phyloP scores from a whole-genome alignment of 805 yeast genomes.

The Phaffomyces antillensis region DNA sequence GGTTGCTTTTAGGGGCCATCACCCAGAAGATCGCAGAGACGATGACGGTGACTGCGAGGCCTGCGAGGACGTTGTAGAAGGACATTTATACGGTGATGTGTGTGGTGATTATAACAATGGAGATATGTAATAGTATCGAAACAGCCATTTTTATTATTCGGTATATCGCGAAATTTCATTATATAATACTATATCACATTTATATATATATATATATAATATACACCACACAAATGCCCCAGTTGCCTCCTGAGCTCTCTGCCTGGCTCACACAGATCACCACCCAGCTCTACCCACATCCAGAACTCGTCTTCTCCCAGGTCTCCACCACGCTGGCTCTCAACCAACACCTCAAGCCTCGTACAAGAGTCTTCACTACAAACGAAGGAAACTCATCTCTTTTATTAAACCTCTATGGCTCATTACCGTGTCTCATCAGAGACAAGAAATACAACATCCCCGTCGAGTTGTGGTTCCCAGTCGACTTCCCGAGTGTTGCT shows the following conservation, averaged over 20 bases:
- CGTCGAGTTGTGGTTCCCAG: constrained; percentile 71
- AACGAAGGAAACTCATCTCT: constrained; percentile 53
- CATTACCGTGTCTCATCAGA: constrained; percentile 30
- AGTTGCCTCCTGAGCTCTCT: too few relatives aligned
- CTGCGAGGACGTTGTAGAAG: constrained; percentile 48
- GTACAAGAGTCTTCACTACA: constrained; percentile 58
- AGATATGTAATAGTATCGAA: too few relatives aligned
- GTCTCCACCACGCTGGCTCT: constrained; percentile 44
- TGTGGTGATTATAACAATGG: neutral
- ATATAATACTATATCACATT: too few relatives aligned
- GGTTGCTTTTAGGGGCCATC: constrained; percentile 77
- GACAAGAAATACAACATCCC: constrained; percentile 39
- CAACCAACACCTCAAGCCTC: constrained; percentile 50
- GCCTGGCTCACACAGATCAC: constrained; percentile 1
- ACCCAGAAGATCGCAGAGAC: constrained; percentile 71
- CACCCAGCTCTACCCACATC: constrained; percentile 44
- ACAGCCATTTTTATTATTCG: too few relatives aligned
- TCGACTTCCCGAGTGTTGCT: constrained; percentile 55
- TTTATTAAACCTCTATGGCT: constrained; percentile 59
- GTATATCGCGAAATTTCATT: too few relatives aligned
- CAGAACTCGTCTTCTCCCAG: constrained; percentile 59
- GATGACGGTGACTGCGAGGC: constrained; percentile 49
- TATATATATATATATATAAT: too few relatives aligned
- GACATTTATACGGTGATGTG: neutral
- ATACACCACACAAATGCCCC: too few relatives aligned